phyloP scores from a whole-genome alignment of 1,139 yeast species.

The Insectozyma bohioensis region DNA sequence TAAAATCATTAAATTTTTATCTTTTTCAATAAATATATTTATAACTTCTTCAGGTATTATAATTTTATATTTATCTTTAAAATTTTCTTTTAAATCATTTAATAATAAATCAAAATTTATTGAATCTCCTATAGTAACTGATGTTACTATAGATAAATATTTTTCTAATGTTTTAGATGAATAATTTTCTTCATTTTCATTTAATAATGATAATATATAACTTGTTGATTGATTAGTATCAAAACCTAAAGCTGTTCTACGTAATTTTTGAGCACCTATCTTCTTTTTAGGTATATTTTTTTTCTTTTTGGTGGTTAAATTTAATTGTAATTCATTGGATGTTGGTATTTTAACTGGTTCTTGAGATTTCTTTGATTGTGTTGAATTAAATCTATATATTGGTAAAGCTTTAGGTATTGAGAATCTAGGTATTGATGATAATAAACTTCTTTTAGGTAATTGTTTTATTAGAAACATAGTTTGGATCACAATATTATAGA shows the following conservation, averaged over 20 bases:
- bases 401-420: too few relatives aligned
- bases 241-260: slow-evolving; percentile 25
- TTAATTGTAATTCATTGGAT: too few relatives aligned
- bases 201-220: slow-evolving; percentile 28
- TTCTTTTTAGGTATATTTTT: slow-evolving; percentile 21
- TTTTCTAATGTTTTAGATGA: slow-evolving; percentile 25
- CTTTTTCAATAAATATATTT: slow-evolving; percentile 26
- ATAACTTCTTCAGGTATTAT: slow-evolving; percentile 76
- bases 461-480: too few relatives aligned
- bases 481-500: too few relatives aligned
- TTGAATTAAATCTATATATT: slow-evolving; percentile 2
- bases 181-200: slow-evolving; percentile 21
- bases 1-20: slow-evolving; percentile 57
- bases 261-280: slow-evolving; percentile 25
- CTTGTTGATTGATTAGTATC: slow-evolving; percentile 22
- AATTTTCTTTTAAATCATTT: slow-evolving; percentile 26
- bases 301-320: too few relatives aligned
- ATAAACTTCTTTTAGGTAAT: too few relatives aligned
- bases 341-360: too few relatives aligned
- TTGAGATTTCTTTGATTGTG: too few relatives aligned
- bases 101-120: slow-evolving; percentile 54
- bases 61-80: slow-evolving; percentile 28
- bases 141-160: slow-evolving; percentile 42
- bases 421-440: too few relatives aligned
- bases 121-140: slow-evolving; percentile 68